A percentile compares a stretch with the other conserved stretches of the same genome.
Evolutionary conservation across 2,329 filamentous ascomycete species (phyloP).

Genomic region (Cladosporium austrohemisphaericum): DNA sequence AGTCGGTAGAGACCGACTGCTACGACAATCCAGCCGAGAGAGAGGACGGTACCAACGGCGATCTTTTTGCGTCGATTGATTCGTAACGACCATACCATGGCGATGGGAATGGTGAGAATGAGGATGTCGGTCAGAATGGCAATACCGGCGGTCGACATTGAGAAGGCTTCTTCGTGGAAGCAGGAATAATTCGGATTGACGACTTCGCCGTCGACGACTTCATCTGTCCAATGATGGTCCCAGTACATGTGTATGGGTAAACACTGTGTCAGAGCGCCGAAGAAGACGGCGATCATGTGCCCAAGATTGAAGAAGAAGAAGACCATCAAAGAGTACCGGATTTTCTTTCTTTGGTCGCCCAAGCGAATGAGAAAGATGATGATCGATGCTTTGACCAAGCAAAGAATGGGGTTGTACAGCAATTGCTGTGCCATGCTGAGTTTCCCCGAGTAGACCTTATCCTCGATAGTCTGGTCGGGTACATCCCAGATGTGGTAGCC

Average conservation of each 20-base stretch:
- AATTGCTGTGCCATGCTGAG: slow-evolving; percentile 36
- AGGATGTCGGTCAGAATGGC: slow-evolving; percentile 40
- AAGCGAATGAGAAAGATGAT: slow-evolving; percentile 38
- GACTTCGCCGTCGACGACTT: slow-evolving; percentile 27
- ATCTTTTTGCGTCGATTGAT: slow-evolving; percentile 39
- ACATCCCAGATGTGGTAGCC: slow-evolving; percentile 13
- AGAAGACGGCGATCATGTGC: slow-evolving; percentile 33
- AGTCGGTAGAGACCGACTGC: slow-evolving; percentile 34
- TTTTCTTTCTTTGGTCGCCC: slow-evolving; percentile 30
- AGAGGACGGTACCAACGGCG: slow-evolving; percentile 32
- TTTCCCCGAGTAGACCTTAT: background rate
- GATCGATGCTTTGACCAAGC: slow-evolving; percentile 36
- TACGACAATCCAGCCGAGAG: slow-evolving; percentile 28
- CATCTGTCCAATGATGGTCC: slow-evolving; percentile 12
- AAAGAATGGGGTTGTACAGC: slow-evolving; percentile 38
- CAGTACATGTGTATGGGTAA: slow-evolving; percentile 25
- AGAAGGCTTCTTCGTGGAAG: slow-evolving; percentile 33
- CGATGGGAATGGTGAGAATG: slow-evolving; percentile 39
- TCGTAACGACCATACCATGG: slow-evolving; percentile 43
- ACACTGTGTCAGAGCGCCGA: slow-evolving; percentile 37
- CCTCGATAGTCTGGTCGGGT: slow-evolving; percentile 1
- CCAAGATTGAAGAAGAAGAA: slow-evolving; percentile 33
- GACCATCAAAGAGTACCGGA: slow-evolving; percentile 31
- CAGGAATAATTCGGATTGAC: slow-evolving; percentile 29
- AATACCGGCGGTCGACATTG: slow-evolving; percentile 32